Conservation (phyloP, 2,329 filamentous ascomycete species). For the Nemania sp. region DNA sequence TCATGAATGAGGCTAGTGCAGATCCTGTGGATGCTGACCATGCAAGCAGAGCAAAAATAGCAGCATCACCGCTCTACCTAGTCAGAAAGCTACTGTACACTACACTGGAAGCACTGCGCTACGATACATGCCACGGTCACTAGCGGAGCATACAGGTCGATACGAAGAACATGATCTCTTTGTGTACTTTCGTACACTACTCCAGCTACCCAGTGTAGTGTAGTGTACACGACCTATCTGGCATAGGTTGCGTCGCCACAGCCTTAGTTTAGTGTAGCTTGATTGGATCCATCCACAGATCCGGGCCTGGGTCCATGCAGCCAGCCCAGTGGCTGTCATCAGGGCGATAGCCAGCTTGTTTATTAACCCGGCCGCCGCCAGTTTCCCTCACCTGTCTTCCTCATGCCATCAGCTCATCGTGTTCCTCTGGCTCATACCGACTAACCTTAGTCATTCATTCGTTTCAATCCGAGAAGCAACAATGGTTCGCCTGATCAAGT, state of each 20-base stretch:
- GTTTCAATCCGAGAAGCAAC: conserved; percentile 28
- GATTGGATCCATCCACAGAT: conserved; percentile 10
- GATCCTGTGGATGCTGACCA: conserved; percentile 12
- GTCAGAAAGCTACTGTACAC: neutral
- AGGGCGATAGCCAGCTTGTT: conserved; percentile 4
- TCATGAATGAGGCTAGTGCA: neutral
- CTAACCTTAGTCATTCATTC: conserved; percentile 39
- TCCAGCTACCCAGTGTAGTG: too few species aligned
- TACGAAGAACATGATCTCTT: conserved; percentile 20
- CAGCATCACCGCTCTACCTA: conserved; percentile 10
- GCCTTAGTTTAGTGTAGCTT: neutral
- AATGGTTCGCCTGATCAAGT: conserved; percentile 40
- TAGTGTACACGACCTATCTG: neutral
- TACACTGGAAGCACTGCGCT: neutral
- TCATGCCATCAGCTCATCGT: conserved; percentile 21
- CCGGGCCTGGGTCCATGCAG: conserved; percentile 6
- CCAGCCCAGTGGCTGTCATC: neutral
- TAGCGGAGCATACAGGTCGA: conserved; percentile 10
- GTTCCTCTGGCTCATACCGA: conserved; percentile 17
- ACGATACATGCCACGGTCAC: neutral
- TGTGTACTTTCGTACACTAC: neutral
- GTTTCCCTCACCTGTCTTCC: conserved; percentile 11
- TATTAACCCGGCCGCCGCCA: conserved; percentile 24
- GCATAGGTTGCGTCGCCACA: too few species aligned
- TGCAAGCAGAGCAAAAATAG: conserved; percentile 17